phyloP scores from a whole-genome alignment of 2,329 filamentous ascomycete genomes.

The Hymenoscyphus albidus region DNA sequence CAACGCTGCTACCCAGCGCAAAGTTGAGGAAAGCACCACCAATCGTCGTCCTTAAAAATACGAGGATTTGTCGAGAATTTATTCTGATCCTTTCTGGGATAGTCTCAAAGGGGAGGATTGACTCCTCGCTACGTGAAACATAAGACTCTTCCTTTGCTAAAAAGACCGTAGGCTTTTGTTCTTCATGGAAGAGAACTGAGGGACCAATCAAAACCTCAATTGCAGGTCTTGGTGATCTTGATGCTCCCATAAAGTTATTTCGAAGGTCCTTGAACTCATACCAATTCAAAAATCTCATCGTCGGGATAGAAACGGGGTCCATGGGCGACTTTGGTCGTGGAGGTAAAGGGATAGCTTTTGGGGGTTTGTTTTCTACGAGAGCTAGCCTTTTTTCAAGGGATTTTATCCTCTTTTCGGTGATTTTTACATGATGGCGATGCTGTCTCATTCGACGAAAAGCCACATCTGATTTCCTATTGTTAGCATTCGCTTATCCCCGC shows the following conservation, averaged over 20 bases:
- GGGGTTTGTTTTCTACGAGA: background rate
- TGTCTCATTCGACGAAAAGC: no score
- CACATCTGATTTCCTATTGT: no score
- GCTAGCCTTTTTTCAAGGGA: background rate
- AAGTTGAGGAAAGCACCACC: background rate
- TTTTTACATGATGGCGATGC: background rate
- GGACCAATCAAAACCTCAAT: background rate
- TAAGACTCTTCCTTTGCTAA: background rate
- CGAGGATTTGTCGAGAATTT: background rate
- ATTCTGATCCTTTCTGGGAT: background rate
- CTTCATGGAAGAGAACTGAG: background rate
- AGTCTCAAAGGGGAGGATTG: background rate
- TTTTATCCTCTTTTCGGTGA: background rate
- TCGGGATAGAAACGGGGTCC: background rate
- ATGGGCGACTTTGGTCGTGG: no score
- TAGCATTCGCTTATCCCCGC: no score
- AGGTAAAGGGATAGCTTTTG: background rate
- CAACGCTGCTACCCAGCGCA: background rate
- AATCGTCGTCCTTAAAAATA: background rate
- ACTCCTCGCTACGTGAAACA: background rate
- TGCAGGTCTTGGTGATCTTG: background rate
- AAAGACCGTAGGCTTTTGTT: background rate
- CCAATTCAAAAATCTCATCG: background rate
- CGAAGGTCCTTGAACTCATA: background rate
- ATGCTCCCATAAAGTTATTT: background rate